Conservation (phyloP, 768 basidiomycete genomes). For the Dacryopinax primogenitus region DNA sequence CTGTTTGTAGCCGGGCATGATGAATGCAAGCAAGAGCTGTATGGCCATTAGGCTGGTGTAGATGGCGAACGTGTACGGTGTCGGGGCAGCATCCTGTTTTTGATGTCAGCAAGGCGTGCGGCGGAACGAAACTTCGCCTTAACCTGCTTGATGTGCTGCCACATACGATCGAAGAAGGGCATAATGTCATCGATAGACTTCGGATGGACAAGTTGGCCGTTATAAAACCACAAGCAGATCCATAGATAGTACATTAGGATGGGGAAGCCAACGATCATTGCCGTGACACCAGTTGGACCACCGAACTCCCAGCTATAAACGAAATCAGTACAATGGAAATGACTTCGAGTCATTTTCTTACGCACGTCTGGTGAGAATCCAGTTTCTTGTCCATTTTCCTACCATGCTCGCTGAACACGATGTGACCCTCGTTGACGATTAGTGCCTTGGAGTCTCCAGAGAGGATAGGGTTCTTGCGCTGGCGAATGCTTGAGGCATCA, state of each 20-base stretch:
- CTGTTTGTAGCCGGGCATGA: slow-evolving; percentile 85
- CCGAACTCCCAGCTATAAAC: slow-evolving; percentile 80
- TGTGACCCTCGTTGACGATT: slow-evolving; percentile 1
- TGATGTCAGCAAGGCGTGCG: slow-evolving; percentile 10
- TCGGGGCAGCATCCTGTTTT: slow-evolving; percentile 81
- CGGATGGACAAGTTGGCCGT: slow-evolving; percentile 66
- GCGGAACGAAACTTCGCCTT: slow-evolving; percentile 21
- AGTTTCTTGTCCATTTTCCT: slow-evolving; percentile 58
- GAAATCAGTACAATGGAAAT: not conserved
- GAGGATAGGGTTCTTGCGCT: slow-evolving; percentile 5
- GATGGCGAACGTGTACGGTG: slow-evolving; percentile 73
- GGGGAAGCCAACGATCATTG: slow-evolving; percentile 92
- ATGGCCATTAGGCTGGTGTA: slow-evolving; percentile 79
- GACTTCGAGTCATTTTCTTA: not conserved
- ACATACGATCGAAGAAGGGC: slow-evolving; percentile 73
- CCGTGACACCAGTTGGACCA: slow-evolving; percentile 77
- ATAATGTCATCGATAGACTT: slow-evolving; percentile 51
- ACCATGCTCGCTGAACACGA: slow-evolving; percentile 48
- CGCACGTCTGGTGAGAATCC: slow-evolving; percentile 53
- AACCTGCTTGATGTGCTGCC: slow-evolving; percentile 70
- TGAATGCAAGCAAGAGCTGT: slow-evolving; percentile 79
- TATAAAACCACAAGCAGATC: slow-evolving; percentile 94
- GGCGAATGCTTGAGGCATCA: not conserved
- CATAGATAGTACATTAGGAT: slow-evolving; percentile 96
- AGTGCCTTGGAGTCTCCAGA: not conserved